Evolutionary conservation across 176 grass and related monocot species (phyloP).

Genomic region (Lolium multiflorum): DNA sequence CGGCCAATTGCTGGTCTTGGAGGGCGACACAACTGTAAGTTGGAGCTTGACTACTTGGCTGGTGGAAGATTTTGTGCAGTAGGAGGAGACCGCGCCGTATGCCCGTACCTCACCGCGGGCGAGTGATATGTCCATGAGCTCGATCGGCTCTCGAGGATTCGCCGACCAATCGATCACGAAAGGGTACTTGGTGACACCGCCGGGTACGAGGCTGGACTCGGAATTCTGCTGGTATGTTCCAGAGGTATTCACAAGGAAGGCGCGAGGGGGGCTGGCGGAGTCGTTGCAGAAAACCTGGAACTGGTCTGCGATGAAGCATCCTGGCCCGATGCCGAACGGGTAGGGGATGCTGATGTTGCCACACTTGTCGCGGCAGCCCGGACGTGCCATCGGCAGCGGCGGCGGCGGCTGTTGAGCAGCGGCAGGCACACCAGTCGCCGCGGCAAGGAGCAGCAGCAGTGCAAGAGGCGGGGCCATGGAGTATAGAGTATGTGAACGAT

Average conservation of each 20-base stretch:
- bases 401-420: not conserved
- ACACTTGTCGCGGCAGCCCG: conserved; percentile 55
- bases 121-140: not conserved
- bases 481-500: too few species aligned
- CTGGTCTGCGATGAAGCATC: not conserved
- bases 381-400: not conserved
- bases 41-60: not conserved
- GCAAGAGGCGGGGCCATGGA: too few species aligned
- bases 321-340: conserved; percentile 58
- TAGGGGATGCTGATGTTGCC: conserved; percentile 63
- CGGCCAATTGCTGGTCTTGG: not conserved
- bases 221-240: not conserved
- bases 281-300: not conserved
- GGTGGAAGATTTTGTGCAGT: not conserved
- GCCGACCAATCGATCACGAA: not conserved
- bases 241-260: not conserved
- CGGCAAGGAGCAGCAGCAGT: too few species aligned
- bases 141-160: not conserved
- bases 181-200: not conserved
- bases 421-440: too few species aligned
- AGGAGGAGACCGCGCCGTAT: not conserved
- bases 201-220: not conserved
- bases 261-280: not conserved
- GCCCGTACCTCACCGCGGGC: not conserved
- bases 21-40: not conserved